Percentiles rank a stretch among this genome's conserved stretches.
phyloP scores from a whole-genome alignment of 2,329 filamentous ascomycete genomes.

The Amphichorda felina region DNA sequence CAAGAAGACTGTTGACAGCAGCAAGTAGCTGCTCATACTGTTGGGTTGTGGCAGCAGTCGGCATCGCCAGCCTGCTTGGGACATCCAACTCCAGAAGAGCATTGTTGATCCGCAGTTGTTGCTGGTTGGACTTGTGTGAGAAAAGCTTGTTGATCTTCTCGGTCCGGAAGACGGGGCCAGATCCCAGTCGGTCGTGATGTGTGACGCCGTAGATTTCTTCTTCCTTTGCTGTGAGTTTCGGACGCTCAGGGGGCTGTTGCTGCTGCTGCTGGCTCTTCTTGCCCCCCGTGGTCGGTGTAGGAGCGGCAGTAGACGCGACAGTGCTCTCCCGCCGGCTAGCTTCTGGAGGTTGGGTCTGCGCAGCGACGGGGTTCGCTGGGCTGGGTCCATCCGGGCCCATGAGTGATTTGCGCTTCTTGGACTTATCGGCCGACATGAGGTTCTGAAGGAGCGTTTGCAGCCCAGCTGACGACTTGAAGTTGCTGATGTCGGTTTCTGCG shows the following conservation, averaged over 20 bases:
- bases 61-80: constrained; percentile 57
- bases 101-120: constrained; percentile 63
- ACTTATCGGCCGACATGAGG: constrained; percentile 72
- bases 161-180: constrained; percentile 82
- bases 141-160: constrained; percentile 71
- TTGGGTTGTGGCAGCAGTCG: constrained; percentile 58
- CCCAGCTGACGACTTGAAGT: constrained; percentile 72
- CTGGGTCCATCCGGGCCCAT: constrained; percentile 46
- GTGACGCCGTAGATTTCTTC: constrained; percentile 74
- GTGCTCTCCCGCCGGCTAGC: constrained; percentile 39
- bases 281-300: constrained; percentile 24
- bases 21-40: constrained; percentile 59
- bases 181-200: constrained; percentile 72
- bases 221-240: constrained; percentile 63
- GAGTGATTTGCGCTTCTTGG: constrained; percentile 73
- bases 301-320: constrained; percentile 24
- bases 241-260: constrained; percentile 37
- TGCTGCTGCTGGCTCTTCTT: constrained; percentile 36
- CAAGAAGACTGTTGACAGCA: constrained; percentile 58
- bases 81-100: constrained; percentile 63
- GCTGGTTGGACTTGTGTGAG: constrained; percentile 62
- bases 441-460: constrained; percentile 72
- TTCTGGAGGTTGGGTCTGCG: constrained; percentile 13
- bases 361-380: constrained; percentile 12
- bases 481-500: constrained; percentile 55